Evolutionary conservation across 352 stramenopile species (phyloP), one percentile per base, ranked within the genome.

Genomic region (Thraustotheca clavata): DNA sequence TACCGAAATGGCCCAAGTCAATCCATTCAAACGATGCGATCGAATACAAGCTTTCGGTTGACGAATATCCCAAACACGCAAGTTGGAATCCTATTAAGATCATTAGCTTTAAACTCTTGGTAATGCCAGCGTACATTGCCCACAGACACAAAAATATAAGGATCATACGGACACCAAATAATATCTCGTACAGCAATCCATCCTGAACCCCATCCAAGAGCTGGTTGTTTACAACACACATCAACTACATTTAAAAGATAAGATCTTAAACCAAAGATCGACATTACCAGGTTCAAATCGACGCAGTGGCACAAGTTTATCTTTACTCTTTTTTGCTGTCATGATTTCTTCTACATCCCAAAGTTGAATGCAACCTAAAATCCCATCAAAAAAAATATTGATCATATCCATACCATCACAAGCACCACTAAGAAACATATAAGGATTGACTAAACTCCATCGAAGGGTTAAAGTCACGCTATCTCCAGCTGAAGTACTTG

Each of bases 61-160:
- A 47, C 85, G 79, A 24, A 92, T 70, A 62, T 94, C 85, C 85
- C 85, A 94, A 12, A 94, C 67, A 35, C 91, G 91, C 55, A 94
- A 87, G 14, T 83, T 49, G 1, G 81, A 89, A 67, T 94, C 85
- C 84, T 94, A 34, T 47, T 16, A 22, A 57, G 40, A 8, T 27
- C 35, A 29, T 24, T 62, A 5, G 29, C 20, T 4, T 32, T 26
- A 68, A 4, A 36, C 4, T 35, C 40, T 59, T 16, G 31, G n/a
- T 52, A 2, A 52, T 20, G 18, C 20, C 16, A n/a, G 43, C 75
- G 27, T 77, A 91, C 85, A 70, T 94, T 92, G 47, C 85, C 85
- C n/a, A 84, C 91, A 3, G 81, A 84, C 5, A 77, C 83, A 47
- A 94, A 94, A n/a, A 94, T 65, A 60, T 89, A 75, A 22, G 88